Conservation (phyloP, 2,329 filamentous ascomycete genomes). For the Elsinoe ampelina region DNA sequence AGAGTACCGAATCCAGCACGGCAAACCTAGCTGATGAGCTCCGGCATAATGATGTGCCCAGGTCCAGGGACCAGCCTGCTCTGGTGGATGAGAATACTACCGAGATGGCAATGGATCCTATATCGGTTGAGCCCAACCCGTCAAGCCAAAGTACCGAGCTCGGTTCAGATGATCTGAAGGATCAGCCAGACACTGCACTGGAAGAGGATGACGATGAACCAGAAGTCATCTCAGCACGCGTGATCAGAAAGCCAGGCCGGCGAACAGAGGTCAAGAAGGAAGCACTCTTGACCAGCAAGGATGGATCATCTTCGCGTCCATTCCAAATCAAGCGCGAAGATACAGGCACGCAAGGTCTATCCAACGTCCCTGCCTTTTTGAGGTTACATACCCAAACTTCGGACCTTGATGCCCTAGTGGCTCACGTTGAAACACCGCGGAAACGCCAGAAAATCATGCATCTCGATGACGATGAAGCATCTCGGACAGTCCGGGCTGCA, state of each 20-base stretch:
- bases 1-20: no score
- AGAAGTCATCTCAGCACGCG: constrained; percentile 33
- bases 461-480: constrained; percentile 14
- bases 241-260: constrained; percentile 32
- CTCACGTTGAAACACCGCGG: constrained; percentile 27
- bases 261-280: constrained; percentile 15
- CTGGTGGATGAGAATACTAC: no score
- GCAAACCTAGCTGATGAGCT: no score
- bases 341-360: constrained; percentile 24
- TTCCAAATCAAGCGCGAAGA: constrained; percentile 34
- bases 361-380: constrained; percentile 18
- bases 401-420: constrained; percentile 34
- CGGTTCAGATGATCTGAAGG: constrained; percentile 35
- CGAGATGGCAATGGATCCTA: background rate
- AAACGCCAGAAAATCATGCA: constrained; percentile 19
- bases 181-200: constrained; percentile 9
- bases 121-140: background rate
- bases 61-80: no score
- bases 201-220: constrained; percentile 35
- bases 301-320: constrained; percentile 19
- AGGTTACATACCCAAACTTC: constrained; percentile 31
- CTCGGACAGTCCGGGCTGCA: background rate
- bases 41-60: no score
- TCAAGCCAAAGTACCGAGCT: constrained; percentile 20
- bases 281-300: constrained; percentile 19